A percentile compares a stretch with the other conserved stretches of the same genome.
phyloP scores from a whole-genome alignment of 75 land plant genomes.

The Cryptomeria japonica region DNA sequence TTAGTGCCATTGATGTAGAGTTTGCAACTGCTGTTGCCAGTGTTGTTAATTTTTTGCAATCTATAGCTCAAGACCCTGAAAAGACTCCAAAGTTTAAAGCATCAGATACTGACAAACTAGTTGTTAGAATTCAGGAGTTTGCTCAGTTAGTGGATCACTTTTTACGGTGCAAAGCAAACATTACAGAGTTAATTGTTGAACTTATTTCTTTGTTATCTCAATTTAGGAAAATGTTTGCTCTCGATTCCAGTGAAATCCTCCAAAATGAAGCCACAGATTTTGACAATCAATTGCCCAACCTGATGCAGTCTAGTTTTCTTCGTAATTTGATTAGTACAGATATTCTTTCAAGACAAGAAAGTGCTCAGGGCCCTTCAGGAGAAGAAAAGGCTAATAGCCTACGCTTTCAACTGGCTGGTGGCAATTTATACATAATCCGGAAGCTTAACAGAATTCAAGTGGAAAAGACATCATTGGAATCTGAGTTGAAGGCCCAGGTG shows the following conservation, averaged over 20 bases:
- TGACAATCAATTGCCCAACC: neutral
- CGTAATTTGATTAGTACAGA: neutral
- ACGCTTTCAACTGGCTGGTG: neutral
- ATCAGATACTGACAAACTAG: neutral
- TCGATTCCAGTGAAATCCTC: neutral
- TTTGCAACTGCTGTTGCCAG: slow-evolving; percentile 31
- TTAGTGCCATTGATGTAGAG: slow-evolving; percentile 22
- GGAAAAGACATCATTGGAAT: slow-evolving; percentile 16
- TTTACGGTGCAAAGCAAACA: slow-evolving; percentile 21
- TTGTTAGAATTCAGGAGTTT: slow-evolving; percentile 14
- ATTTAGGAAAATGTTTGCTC: neutral
- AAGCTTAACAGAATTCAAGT: slow-evolving; percentile 11
- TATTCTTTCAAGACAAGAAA: slow-evolving; percentile 10
- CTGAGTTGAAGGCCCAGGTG: slow-evolving; percentile 20
- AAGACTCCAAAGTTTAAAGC: neutral
- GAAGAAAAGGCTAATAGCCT: slow-evolving; percentile 3
- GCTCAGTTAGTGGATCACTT: slow-evolving; percentile 20
- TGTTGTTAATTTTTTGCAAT: slow-evolving; percentile 9
- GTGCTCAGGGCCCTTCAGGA: neutral
- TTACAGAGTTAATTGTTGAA: slow-evolving; percentile 26
- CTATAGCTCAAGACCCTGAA: slow-evolving; percentile 5
- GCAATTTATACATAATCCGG: slow-evolving; percentile 7
- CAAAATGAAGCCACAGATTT: slow-evolving; percentile 10
- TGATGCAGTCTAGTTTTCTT: neutral
- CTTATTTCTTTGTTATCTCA: slow-evolving; percentile 23